Percentiles rank a stretch among this genome's conserved stretches.
Evolutionary conservation across 2,329 filamentous ascomycete genomes (phyloP).

Genomic region (Colletotrichum sp.): DNA sequence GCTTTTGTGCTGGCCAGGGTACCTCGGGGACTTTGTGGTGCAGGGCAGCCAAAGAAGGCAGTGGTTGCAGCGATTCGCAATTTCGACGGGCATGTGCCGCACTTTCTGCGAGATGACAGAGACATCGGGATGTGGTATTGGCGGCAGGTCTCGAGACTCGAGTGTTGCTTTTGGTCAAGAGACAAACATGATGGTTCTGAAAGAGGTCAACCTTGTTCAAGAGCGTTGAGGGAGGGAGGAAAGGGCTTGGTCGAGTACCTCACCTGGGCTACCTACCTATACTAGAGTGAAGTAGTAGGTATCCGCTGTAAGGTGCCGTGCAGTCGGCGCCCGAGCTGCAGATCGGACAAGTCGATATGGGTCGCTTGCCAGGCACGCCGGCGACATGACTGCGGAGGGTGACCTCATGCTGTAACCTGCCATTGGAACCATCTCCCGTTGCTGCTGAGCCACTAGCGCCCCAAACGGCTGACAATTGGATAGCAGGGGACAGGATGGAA

Average conservation of each 20-base stretch:
- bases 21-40: not conserved
- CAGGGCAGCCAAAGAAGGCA: slow-evolving; percentile 1
- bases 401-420: not conserved
- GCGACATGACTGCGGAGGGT: not conserved
- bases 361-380: not conserved
- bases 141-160: not conserved
- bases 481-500: not conserved
- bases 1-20: not conserved
- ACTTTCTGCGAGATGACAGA: slow-evolving; percentile 10
- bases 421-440: not conserved
- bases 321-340: not conserved
- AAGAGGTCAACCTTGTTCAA: not conserved
- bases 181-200: not conserved
- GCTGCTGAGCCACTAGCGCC: not conserved
- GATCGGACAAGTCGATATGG: not conserved
- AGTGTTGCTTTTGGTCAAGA: not conserved
- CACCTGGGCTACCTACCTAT: not conserved
- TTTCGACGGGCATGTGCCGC: slow-evolving; percentile 12
- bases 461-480: not conserved
- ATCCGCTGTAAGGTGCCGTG: not conserved
- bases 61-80: slow-evolving; percentile 10
- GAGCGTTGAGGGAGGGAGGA: not conserved
- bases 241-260: no score
- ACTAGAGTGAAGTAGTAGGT: not conserved
- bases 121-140: slow-evolving; percentile 3